Evolutionary conservation across 495 filamentous ascomycete species (phyloP), one percentile per base, ranked within the genome.

Genomic region (Tuber umbilicatum): DNA sequence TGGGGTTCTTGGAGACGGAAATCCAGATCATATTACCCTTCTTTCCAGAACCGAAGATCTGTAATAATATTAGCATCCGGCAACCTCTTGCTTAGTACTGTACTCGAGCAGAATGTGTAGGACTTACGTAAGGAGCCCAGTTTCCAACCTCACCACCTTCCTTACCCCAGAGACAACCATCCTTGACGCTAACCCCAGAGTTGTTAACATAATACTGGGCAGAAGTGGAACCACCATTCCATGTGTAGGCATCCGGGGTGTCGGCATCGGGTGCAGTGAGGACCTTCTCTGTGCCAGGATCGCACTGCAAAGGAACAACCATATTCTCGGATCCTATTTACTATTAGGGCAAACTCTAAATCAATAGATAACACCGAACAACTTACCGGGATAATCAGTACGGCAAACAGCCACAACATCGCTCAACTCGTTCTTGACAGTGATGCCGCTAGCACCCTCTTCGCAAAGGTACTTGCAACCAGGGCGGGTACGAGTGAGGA

Each of bases 201-300:
- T 90, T 90, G 88, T 98, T 98, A 85, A 97, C 88, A 82, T 99
- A 99, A 88, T 98, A 99, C 85, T 99, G 96, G 69, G 94, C 94
- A 43, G 91, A 94, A 71, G 95, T 98, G 31, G 81, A 37, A 84
- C 87, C 87, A 78, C 88, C 89, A 81, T 92, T 74, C 91, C 92
- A 96, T 69, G 85, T 82, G 87, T 92, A 99, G 10, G 75, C 74
- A 87, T 93, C 94, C 27, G 55, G 55, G 67, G 83, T 85, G 50
- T 80, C 80, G 38, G 89, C 88, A 72, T 91, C 84, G 41, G 95
- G 92, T 86, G 90, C 91, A 77, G 93, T 92, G 79, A 99, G 83
- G 42, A 86, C 83, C 74, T 87, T 86, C 16, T 83, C 85, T 17
- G 82, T 79, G 64, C 91, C 91, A 71, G 90, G 82, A 27, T 79